Percentiles rank a stretch among this genome's conserved stretches.
Evolutionary conservation across 2,329 filamentous ascomycete genomes (phyloP).

Genomic region (Metarhizium anisopliae): DNA sequence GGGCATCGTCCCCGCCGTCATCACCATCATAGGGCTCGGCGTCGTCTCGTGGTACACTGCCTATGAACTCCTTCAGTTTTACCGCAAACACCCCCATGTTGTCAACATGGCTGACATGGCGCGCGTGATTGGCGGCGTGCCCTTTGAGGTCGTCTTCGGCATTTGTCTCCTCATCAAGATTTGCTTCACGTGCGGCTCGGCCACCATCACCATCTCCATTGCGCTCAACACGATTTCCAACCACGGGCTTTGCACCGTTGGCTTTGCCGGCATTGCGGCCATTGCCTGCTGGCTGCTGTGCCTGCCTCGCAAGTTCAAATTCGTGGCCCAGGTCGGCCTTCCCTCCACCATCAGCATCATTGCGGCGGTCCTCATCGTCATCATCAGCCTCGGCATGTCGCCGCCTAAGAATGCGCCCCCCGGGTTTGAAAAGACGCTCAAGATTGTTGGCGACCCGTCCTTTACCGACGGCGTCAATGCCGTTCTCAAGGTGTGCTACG

Average conservation of each 20-base stretch:
- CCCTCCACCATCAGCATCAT: constrained; percentile 25
- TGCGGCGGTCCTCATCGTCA: constrained; percentile 26
- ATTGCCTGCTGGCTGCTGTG: constrained; percentile 55
- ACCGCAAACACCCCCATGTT: constrained; percentile 57
- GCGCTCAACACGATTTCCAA: constrained; percentile 60
- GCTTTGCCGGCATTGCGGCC: constrained; percentile 54
- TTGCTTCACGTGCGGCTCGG: constrained; percentile 59
- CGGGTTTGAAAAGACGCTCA: constrained; percentile 19
- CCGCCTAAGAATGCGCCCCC: constrained; percentile 19
- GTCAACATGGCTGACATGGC: constrained; percentile 65
- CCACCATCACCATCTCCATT: constrained; percentile 56
- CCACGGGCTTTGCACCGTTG: constrained; percentile 55
- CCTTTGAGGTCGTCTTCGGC: constrained; percentile 22
- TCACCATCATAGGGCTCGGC: constrained; percentile 55
- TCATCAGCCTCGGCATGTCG: constrained; percentile 24
- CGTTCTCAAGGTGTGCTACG: constrained; percentile 26
- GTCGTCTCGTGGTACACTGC: constrained; percentile 56
- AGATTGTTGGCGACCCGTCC: constrained; percentile 18
- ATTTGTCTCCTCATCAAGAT: constrained; percentile 65
- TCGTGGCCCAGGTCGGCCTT: constrained; percentile 21
- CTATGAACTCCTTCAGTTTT: constrained; percentile 51
- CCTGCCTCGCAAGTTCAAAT: constrained; percentile 55
- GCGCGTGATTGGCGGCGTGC: constrained; percentile 35
- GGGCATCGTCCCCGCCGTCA: constrained; percentile 58
- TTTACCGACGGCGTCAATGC: constrained; percentile 23